Conservation (phyloP, 208 protist genomes). For the Balamuthia mandrillaris region DNA sequence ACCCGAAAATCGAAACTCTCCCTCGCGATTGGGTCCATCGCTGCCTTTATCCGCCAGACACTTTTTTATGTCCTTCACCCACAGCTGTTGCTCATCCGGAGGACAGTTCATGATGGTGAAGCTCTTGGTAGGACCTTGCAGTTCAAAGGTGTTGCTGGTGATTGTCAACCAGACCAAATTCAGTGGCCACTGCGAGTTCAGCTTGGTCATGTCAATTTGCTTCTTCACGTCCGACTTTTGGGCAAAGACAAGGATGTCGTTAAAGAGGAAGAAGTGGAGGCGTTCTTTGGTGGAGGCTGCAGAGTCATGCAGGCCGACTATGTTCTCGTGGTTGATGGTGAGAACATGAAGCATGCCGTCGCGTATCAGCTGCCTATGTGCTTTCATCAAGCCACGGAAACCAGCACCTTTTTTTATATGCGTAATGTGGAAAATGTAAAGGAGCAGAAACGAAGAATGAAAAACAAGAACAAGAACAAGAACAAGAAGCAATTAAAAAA, state of each 20-base stretch:
- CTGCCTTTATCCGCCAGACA: background rate
- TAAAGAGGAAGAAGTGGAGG: background rate
- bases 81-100: background rate
- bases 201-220: conserved; percentile 10
- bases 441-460: too few relatives aligned
- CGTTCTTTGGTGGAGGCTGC: background rate
- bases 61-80: background rate
- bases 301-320: background rate
- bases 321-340: background rate
- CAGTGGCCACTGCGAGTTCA: background rate
- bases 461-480: too few relatives aligned
- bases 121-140: background rate
- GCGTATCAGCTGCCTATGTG: background rate
- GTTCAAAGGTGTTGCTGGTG: background rate
- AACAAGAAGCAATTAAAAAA: too few relatives aligned
- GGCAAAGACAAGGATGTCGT: background rate
- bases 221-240: background rate
- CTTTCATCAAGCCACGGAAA: background rate
- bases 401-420: background rate
- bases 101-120: background rate
- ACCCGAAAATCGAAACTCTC: background rate
- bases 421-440: too few relatives aligned
- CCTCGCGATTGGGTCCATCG: background rate
- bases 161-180: background rate
- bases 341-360: background rate